Base-by-base conservation (phyloP, 768 basidiomycete species). In the Tylopilus rubrobrunneus region DNA sequence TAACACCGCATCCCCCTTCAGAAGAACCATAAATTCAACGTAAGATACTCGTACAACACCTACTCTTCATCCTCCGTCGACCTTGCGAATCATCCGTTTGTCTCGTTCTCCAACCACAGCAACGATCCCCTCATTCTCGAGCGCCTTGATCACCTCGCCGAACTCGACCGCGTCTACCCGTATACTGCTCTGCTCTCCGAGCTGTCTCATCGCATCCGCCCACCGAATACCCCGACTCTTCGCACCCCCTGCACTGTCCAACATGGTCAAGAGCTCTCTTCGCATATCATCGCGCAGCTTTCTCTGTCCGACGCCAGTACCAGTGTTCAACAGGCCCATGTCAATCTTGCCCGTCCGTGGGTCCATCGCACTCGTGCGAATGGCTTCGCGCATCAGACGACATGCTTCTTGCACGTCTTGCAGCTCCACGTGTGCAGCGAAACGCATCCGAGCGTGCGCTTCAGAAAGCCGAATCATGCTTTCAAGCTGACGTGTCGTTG, bases 341-440 rank as follows among this genome's bases (percentile, higher is more conserved):
- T 98, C 95, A 66, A 98, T 96, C 79, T 95, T 93, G 49, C 96
- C 96, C 12, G 95, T 98, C 23, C 90, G 79, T 10, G 96, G 96
- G 70, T 98, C 95, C 78, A 96, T 95, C 39, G 93, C 93, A 56
- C 86, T 86, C 56, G 95, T 93, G 62, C 92, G 84, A 71, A 99
- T 89, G 5, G 96, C 97, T 68, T 96, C 92, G 44, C 92, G 85
- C 87, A 99, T 98, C 61, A 99, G 80, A n/a, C 97, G 79, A 64
- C 81, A 85, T 1, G 96, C 94, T 70, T 98, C 97, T 56, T 80
- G 77, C 29, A 98, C 97, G 64, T 98, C 97, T 50, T 76, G 72
- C 43, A 90, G 72, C 65, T 95, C 91, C 37, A 99, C 96, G 49
- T 81, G 80, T n/a, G 84, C 78, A 19, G 87, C 88, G 70, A 97